A percentile compares a stretch with the other conserved stretches of the same genome.
Evolutionary conservation across 495 filamentous ascomycete genomes (phyloP).

Genomic region (Aeminium ludgeri): DNA sequence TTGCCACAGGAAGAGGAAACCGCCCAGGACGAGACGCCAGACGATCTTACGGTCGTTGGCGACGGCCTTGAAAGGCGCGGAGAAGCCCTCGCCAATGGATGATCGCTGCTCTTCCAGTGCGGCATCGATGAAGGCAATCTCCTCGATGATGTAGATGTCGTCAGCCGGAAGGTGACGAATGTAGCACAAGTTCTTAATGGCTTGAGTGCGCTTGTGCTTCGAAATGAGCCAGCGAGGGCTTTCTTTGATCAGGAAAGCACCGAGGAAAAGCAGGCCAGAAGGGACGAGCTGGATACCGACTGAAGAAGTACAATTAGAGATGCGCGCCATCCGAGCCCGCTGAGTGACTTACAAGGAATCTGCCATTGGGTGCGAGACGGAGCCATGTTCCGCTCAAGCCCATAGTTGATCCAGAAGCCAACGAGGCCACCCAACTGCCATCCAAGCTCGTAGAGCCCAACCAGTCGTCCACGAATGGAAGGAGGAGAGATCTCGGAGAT

Average conservation of each 20-base stretch:
- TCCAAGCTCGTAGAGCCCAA: constrained; percentile 53
- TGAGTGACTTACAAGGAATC: constrained; percentile 25
- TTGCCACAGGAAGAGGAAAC: constrained; percentile 51
- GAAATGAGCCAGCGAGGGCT: constrained; percentile 47
- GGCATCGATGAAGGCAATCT: constrained; percentile 43
- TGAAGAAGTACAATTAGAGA: no score
- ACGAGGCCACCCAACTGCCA: constrained; percentile 58
- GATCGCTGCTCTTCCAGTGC: constrained; percentile 38
- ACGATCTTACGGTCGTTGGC: constrained; percentile 29
- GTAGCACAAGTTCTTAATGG: constrained; percentile 43
- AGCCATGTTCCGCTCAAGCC: constrained; percentile 30
- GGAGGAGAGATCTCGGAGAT: constrained; percentile 41
- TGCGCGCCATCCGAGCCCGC: no score
- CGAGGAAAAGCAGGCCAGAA: constrained; percentile 32
- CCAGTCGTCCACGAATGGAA: constrained; percentile 36
- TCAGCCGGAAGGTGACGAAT: constrained; percentile 41
- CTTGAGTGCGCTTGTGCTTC: constrained; percentile 37
- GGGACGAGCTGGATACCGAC: constrained; percentile 41
- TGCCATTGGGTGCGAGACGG: constrained; percentile 35
- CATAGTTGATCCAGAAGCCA: constrained; percentile 49
- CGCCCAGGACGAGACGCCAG: constrained; percentile 50
- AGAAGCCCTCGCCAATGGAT: constrained; percentile 45
- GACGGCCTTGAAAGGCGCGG: constrained; percentile 47
- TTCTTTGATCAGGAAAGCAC: constrained; percentile 38
- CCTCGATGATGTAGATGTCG: constrained; percentile 50